Percentiles rank a stretch among this genome's conserved stretches.
Conservation (phyloP, 2,329 filamentous ascomycete genomes). For the Alternaria triticimaculans region DNA sequence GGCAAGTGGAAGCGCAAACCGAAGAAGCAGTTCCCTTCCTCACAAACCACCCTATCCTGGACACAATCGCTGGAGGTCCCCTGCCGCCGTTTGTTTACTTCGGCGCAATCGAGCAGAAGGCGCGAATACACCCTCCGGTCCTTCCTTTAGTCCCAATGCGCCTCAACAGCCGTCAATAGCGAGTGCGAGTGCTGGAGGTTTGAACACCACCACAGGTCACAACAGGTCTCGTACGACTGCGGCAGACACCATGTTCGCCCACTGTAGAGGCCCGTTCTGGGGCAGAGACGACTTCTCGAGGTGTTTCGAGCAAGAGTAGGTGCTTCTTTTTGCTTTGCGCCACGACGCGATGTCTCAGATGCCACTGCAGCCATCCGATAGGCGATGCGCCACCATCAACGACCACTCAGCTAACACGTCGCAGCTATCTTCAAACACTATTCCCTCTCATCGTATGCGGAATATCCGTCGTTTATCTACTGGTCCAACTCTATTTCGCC, state of each 20-base stretch:
- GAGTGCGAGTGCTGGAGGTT: constrained; percentile 26
- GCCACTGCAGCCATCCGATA: not conserved
- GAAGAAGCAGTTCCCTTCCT: constrained; percentile 1
- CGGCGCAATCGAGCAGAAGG: not conserved
- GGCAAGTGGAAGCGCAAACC: constrained; percentile 6
- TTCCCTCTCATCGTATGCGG: constrained; percentile 76
- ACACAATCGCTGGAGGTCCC: not conserved
- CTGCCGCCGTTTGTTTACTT: constrained; percentile 2
- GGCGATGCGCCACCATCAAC: constrained; percentile 2
- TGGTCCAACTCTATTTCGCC: constrained; percentile 63
- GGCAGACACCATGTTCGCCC: constrained; percentile 57
- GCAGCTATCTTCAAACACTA: constrained; percentile 78
- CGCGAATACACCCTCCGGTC: constrained; percentile 1
- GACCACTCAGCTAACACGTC: constrained; percentile 1
- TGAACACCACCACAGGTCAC: constrained; percentile 15
- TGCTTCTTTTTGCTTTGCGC: constrained; percentile 3
- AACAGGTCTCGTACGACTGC: constrained; percentile 15
- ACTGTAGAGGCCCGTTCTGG: constrained; percentile 66
- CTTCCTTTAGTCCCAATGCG: constrained; percentile 20
- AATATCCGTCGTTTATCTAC: constrained; percentile 72
- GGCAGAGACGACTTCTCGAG: constrained; percentile 65
- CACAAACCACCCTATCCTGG: constrained; percentile 2
- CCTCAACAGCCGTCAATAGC: constrained; percentile 21
- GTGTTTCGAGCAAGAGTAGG: constrained; percentile 73
- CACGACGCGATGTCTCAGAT: not conserved